Evolutionary conservation across 2,329 filamentous ascomycete species (phyloP).

Genomic region (Trichoderma lentiforme): DNA sequence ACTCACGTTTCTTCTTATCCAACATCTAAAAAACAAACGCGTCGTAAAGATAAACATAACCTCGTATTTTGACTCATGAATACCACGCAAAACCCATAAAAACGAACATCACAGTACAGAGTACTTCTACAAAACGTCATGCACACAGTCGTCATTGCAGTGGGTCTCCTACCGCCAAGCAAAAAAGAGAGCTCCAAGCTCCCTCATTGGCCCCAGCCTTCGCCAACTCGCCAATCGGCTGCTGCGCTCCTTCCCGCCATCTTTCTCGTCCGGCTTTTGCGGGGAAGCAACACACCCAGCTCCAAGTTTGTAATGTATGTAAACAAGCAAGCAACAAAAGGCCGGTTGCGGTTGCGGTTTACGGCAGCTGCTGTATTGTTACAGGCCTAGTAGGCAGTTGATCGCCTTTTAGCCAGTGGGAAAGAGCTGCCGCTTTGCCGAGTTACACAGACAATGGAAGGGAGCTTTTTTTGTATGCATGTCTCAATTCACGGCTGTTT

Average conservation of each 20-base stretch:
- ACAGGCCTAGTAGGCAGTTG: background rate
- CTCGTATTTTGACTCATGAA: background rate
- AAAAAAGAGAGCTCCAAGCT: background rate
- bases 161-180: background rate
- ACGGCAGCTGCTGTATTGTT: background rate
- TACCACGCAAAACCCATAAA: background rate
- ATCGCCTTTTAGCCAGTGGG: background rate
- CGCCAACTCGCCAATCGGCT: conserved; percentile 3
- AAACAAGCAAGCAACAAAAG: background rate
- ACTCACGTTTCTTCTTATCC: background rate
- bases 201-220: background rate
- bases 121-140: background rate
- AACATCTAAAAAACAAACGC: background rate
- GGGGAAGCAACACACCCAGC: background rate
- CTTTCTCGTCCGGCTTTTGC: conserved; percentile 2
- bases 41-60: background rate
- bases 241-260: background rate
- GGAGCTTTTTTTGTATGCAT: background rate
- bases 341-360: conserved; percentile 1
- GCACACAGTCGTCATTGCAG: background rate
- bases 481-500: background rate
- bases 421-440: background rate
- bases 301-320: background rate
- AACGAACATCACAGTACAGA: background rate
- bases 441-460: background rate